Evolutionary conservation across 306 rosid species (phyloP), one percentile per base, ranked within the genome.

Genomic region (Rosa lucieae): DNA sequence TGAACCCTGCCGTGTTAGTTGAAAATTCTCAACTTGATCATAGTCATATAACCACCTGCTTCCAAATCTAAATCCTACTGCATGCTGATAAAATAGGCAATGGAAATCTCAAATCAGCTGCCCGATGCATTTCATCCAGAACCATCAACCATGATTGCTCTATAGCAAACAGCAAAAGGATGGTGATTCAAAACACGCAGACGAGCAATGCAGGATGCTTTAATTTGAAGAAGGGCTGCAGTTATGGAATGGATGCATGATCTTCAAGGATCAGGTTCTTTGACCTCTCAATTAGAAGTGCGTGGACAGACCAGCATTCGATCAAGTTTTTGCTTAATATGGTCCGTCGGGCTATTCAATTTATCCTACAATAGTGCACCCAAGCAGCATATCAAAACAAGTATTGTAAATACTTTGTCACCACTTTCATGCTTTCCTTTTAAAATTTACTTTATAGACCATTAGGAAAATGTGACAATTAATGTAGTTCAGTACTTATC

Each of bases 301-400:
- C 89, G 87, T 0, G 85, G 73, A 44, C 85, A 69, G 73, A 86
- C 46, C 72, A 87, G 73, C 67, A 53, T 72, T 62, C 70, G 67
- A 72, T 85, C 78, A 47, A 72, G 62, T 32, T 79, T 80, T 44
- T 39, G 85, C 67, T 59, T 77, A 37, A 81, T 26, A 44, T 70
- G 49, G 59, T 85, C 87, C 49, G 70, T 76, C 0, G 89, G 90
- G 72, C 89, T 78, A 37, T 56, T 86, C 17, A 83, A 48, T 63
- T 85, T 81, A 59, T 90, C 96, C 97, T 94, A 68, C 74, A 72
- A 76, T 56, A 56, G 13, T n/a, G 63, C 26, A 56, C 61, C 43
- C 2, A 14, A n/a, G 26, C 79, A 78, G 56, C 46, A 78, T 48
- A 21, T 79, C 79, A 81, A 70, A 26, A 47, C 21, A 0, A 79